Evolutionary conservation across 2,329 filamentous ascomycete species (phyloP).

Genomic region (Trichoderma arundinaceum): DNA sequence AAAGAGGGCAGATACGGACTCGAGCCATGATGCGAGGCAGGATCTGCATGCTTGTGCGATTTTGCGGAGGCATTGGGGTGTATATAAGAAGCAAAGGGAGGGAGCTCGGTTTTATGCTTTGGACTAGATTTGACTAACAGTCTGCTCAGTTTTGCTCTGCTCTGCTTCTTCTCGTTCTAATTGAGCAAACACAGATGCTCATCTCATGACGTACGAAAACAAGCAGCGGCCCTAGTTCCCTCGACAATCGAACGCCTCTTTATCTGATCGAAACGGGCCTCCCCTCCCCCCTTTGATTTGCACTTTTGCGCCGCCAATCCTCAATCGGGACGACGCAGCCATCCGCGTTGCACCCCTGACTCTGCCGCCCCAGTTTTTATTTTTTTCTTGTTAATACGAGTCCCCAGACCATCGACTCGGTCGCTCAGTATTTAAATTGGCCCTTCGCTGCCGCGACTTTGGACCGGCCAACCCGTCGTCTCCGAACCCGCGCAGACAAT

Average conservation of each 20-base stretch:
- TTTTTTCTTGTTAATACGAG: neutral
- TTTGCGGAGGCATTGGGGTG: too few species aligned
- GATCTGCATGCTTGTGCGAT: too few species aligned
- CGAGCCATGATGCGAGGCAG: neutral
- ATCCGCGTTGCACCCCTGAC: neutral
- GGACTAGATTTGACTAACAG: too few species aligned
- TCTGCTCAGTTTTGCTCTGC: neutral
- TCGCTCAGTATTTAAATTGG: slow-evolving; percentile 31
- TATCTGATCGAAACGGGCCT: neutral
- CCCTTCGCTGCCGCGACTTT: slow-evolving; percentile 22
- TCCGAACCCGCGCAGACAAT: slow-evolving; percentile 7
- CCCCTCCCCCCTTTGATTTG: neutral
- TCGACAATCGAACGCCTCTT: neutral
- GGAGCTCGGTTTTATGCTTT: neutral
- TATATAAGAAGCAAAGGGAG: neutral
- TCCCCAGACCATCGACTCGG: too few species aligned
- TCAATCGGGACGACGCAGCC: neutral
- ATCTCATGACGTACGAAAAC: neutral
- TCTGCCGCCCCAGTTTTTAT: neutral
- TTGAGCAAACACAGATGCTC: neutral
- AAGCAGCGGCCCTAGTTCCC: too few species aligned
- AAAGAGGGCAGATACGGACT: neutral
- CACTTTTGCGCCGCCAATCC: neutral
- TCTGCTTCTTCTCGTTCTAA: neutral
- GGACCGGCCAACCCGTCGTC: slow-evolving; percentile 6